These are phyloP conservation scores for Pyrrhoderma noxium DNA, from an alignment of 1,284 basidiomycete genomes.

Conservation along the genomic window DNA sequence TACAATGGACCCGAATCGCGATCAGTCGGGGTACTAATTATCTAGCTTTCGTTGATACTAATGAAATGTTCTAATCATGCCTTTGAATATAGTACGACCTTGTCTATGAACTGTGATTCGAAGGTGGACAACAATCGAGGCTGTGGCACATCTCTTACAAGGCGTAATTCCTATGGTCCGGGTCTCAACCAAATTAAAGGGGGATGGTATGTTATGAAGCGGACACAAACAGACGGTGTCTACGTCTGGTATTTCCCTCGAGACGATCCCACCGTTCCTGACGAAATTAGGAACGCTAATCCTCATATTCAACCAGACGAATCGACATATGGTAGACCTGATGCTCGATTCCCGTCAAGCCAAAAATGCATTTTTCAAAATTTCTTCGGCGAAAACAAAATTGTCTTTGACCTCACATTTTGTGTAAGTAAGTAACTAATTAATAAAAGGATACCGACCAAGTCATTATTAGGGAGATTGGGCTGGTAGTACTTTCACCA, in stretches of 20 bases:
- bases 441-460: neutral
- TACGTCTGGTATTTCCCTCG: constrained; percentile 28
- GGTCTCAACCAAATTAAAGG: constrained; percentile 27
- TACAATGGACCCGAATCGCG: constrained; percentile 18
- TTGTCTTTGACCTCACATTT: constrained; percentile 22
- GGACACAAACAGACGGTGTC: constrained; percentile 22
- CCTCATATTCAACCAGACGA: constrained; percentile 21
- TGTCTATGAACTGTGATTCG: constrained; percentile 28
- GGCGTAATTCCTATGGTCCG: constrained; percentile 24
- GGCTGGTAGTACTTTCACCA: constrained; percentile 20
- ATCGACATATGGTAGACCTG: constrained; percentile 24
- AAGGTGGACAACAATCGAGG: constrained; percentile 30
- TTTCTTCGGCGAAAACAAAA: constrained; percentile 23
- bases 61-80: neutral
- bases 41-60: too few species aligned
- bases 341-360: constrained; percentile 26
- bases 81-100: constrained; percentile 1
- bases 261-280: constrained; percentile 22
- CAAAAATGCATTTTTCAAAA: constrained; percentile 21
- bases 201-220: constrained; percentile 26
- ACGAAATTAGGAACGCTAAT: constrained; percentile 23
- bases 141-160: constrained; percentile 31
- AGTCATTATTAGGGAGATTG: constrained; percentile 20
- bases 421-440: constrained; percentile 17
- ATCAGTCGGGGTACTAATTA: constrained; percentile 21